phyloP scores from a whole-genome alignment of 768 basidiomycete species.

The Tephrocybe rancida region DNA sequence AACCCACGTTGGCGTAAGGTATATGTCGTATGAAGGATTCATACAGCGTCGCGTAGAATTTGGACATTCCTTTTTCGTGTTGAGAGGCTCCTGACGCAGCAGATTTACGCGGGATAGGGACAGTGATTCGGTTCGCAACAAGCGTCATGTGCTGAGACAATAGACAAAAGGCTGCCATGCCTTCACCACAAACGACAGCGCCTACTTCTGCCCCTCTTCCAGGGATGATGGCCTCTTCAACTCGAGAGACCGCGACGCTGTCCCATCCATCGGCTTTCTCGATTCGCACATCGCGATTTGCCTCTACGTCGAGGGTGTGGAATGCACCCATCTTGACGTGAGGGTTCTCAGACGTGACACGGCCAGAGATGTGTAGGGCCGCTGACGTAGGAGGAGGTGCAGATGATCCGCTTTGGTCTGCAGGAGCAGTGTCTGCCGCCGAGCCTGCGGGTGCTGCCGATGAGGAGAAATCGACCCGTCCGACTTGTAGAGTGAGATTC shows the following conservation, averaged over 20 bases:
- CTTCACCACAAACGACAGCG: constrained; percentile 95
- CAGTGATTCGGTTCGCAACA: constrained; percentile 86
- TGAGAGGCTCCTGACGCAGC: constrained; percentile 79
- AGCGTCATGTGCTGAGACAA: constrained; percentile 97
- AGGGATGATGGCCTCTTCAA: constrained; percentile 89
- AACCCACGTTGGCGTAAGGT: constrained; percentile 69
- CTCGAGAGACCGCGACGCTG: constrained; percentile 76
- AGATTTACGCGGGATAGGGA: constrained; percentile 89
- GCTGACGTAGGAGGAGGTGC: constrained; percentile 44
- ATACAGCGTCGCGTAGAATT: constrained; percentile 85
- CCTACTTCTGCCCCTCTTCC: constrained; percentile 96
- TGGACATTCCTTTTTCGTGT: constrained; percentile 88
- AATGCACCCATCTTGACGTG: constrained; percentile 92
- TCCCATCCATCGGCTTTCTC: constrained; percentile 93
- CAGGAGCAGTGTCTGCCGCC: constrained; percentile 37
- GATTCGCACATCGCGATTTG: constrained; percentile 87
- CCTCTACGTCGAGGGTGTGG: constrained; percentile 93
- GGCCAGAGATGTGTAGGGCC: constrained; percentile 83
- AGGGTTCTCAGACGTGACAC: constrained; percentile 82
- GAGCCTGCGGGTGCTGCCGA: constrained; percentile 54
- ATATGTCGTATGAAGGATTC: constrained; percentile 89
- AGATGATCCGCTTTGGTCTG: constrained; percentile 37
- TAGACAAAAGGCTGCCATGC: constrained; percentile 91
- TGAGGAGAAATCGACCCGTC: constrained; percentile 80
- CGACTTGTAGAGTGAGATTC: constrained; percentile 82